phyloP scores from a whole-genome alignment of 306 rosid genomes.

The Herpetospermum pedunculosum region DNA sequence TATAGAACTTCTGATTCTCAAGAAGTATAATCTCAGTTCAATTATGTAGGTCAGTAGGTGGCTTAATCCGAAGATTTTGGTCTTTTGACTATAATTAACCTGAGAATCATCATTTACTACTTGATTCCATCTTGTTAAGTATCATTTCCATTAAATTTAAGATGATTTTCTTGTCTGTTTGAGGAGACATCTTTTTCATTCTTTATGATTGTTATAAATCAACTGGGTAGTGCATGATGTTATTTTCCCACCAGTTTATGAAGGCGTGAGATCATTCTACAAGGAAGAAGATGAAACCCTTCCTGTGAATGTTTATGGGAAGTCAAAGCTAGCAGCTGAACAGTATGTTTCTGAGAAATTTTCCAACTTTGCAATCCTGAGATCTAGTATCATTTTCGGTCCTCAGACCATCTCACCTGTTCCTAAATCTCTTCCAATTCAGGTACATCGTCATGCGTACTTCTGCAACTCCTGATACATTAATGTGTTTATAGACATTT shows the following conservation, averaged over 20 bases:
- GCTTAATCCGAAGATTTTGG: background rate
- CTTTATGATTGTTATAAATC: background rate
- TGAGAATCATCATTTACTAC: background rate
- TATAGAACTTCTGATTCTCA: background rate
- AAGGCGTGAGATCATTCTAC: constrained; percentile 80
- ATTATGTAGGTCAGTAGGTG: background rate
- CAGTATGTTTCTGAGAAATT: constrained; percentile 50
- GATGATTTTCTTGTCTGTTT: background rate
- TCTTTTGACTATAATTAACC: background rate
- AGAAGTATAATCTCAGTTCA: background rate
- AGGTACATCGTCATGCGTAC: constrained; percentile 31
- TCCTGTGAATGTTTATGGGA: constrained; percentile 79
- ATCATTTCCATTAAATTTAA: background rate
- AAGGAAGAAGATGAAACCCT: constrained; percentile 61
- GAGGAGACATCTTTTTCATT: background rate
- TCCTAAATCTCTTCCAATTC: constrained; percentile 87
- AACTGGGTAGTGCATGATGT: constrained; percentile 12
- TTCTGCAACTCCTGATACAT: background rate
- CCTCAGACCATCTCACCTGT: constrained; percentile 78
- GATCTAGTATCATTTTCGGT: constrained; percentile 95
- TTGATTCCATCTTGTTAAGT: background rate
- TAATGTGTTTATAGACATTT: background rate
- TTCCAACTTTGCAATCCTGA: constrained; percentile 60
- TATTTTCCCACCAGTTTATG: constrained; percentile 51
- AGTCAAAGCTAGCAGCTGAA: constrained; percentile 77